phyloP scores from a whole-genome alignment of 2,329 filamentous ascomycete species.

The Colletotrichum cuscutae region DNA sequence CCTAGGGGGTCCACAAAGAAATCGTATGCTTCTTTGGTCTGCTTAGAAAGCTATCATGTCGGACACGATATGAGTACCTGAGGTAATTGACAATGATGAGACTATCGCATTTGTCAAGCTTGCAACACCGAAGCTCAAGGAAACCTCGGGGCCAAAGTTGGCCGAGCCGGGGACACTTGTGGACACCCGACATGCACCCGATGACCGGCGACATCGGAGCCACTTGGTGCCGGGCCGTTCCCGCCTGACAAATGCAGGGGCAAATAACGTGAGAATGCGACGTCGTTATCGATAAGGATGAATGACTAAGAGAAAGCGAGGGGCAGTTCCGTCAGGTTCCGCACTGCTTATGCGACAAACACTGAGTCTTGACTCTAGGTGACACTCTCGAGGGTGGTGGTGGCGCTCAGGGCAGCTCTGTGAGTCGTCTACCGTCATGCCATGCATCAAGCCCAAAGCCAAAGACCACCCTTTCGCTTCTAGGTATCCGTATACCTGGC shows the following conservation, averaged over 20 bases:
- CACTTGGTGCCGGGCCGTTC: slow-evolving; percentile 20
- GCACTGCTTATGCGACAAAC: slow-evolving; percentile 1
- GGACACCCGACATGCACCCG: not conserved
- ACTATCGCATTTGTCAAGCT: not conserved
- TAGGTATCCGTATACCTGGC: too few relatives aligned
- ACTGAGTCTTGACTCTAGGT: not conserved
- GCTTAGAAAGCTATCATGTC: not conserved
- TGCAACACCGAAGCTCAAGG: not conserved
- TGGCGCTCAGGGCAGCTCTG: slow-evolving; percentile 27
- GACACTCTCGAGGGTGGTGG: not conserved
- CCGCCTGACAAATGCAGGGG: slow-evolving; percentile 30
- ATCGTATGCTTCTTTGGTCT: not conserved
- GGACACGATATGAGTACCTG: not conserved
- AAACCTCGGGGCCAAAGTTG: not conserved
- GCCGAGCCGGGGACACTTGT: not conserved
- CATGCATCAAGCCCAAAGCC: not conserved
- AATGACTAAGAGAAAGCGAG: not conserved
- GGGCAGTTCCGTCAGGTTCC: not conserved
- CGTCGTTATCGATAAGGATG: slow-evolving; percentile 13
- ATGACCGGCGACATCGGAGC: slow-evolving; percentile 21
- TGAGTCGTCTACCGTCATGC: slow-evolving; percentile 15
- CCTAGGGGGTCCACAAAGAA: not conserved
- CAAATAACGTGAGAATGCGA: not conserved
- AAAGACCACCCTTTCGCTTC: not conserved
- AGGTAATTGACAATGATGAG: not conserved